phyloP scores from a whole-genome alignment of 2,329 filamentous ascomycete genomes.

The Fusarium mundagurra region DNA sequence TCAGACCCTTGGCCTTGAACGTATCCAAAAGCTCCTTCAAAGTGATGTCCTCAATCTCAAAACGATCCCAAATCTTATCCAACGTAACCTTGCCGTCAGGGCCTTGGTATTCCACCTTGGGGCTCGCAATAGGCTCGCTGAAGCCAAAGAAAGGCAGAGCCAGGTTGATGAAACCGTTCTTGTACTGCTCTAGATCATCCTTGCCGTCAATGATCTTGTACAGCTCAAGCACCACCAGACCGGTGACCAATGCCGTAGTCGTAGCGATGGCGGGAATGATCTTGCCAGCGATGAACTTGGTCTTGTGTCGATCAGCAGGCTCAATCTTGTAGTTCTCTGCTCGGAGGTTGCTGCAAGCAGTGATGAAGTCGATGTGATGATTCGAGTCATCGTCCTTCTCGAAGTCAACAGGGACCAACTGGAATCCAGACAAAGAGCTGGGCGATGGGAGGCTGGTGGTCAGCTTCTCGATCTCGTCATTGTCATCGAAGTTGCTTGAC shows the following conservation, averaged over 20 bases:
- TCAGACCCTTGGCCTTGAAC: slow-evolving; percentile 83
- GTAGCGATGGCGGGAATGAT: slow-evolving; percentile 99
- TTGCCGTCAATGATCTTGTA: slow-evolving; percentile 98
- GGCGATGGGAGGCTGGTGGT: slow-evolving; percentile 78
- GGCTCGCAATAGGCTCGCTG: slow-evolving; percentile 93
- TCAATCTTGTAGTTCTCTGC: slow-evolving; percentile 99
- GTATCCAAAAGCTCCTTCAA: slow-evolving; percentile 83
- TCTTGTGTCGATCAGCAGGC: slow-evolving; percentile 93
- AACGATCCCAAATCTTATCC: slow-evolving; percentile 98
- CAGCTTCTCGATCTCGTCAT: slow-evolving; percentile 78
- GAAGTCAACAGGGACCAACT: slow-evolving; percentile 91
- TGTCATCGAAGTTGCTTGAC: slow-evolving; percentile 75
- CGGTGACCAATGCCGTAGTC: slow-evolving; percentile 94
- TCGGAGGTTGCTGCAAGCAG: slow-evolving; percentile 93
- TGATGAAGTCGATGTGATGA: slow-evolving; percentile 99
- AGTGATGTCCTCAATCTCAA: slow-evolving; percentile 88
- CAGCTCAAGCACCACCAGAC: slow-evolving; percentile 89
- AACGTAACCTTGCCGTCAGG: slow-evolving; percentile 82
- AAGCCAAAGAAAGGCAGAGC: slow-evolving; percentile 98
- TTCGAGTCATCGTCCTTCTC: slow-evolving; percentile 99
- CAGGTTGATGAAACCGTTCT: slow-evolving; percentile 98
- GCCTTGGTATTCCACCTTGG: slow-evolving; percentile 89
- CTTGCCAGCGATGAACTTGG: slow-evolving; percentile 99
- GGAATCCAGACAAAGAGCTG: slow-evolving; percentile 85
- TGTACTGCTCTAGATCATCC: slow-evolving; percentile 97